Base-by-base conservation (phyloP, 805 yeast genomes). In the Cyberlindnera maritima region DNA sequence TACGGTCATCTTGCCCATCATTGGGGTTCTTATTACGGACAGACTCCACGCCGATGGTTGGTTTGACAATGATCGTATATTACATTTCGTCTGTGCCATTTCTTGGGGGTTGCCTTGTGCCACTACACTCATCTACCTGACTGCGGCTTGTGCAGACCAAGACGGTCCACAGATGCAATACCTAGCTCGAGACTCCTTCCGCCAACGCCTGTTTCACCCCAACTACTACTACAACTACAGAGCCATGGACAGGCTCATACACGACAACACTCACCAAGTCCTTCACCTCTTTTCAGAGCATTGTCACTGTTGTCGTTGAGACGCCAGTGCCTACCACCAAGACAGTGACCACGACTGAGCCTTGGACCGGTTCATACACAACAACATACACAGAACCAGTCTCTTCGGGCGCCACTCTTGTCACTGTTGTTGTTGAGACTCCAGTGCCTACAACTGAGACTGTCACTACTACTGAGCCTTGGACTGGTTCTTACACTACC, bases 101-200 rank as follows among this genome's bases (percentile, higher is more conserved):
- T 79, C 81, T 37, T 86, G 86, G 67, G 90, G 89, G 0, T 70
- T 90, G 28, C 98, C 99, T 0, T 84, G 89, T 41, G 96, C 97
- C 41, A 94, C 98, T 0, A 77, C 94, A 0, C 76, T 90, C 57
- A 83, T 92, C 31, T 94, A 91, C 63, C 72, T 92, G 49, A 90
- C 97, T 1, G 94, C 96, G 3, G 44, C 44, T 6, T 41, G 44
- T 35, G 39, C 44, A 4, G 44, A 41, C 9, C 39, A 41, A 18
- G 44, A 41, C 4, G 37, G 44, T 13, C 44, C 44, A 19, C 53
- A 51, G n/a, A n/a, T n/a, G n/a, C n/a, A n/a, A n/a, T n/a, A n/a
- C n/a, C n/a, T n/a, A n/a, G n/a, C n/a, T n/a, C n/a, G n/a, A n/a
- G n/a, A n/a, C n/a, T n/a, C n/a, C n/a, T n/a, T 36, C 20, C n/a